Base-by-base conservation (phyloP, 306 rosid genomes). In the Trifolium repens region DNA sequence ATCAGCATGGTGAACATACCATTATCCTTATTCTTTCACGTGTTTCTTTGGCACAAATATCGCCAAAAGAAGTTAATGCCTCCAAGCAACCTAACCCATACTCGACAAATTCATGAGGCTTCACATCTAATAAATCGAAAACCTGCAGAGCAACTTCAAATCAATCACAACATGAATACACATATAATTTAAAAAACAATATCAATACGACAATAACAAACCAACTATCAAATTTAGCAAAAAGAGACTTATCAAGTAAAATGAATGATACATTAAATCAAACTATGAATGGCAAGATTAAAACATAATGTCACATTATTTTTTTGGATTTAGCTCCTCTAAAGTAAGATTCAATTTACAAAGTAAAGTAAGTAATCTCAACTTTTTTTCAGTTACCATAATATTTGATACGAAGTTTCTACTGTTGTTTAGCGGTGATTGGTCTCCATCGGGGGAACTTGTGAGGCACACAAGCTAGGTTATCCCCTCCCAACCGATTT, bases 11-110 rank as follows among this genome's bases (percentile, higher is more conserved):
- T 9, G 19, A 79, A 80, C 91, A 79, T 90, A 92, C 99, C 93
- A 96, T 66, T 57, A 92, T 87, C 82, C 96, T 84, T 52, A 96
- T 54, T 78, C 83, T 96, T 68, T 89, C 84, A 66, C 99, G 99
- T 55, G 81, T 84, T 62, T 92, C 97, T 84, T 80, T 90, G 62
- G 99, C 99, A 85, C 90, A 78, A 77, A 76, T 50, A 72, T 96
- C 98, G 1, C 97, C 98, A 82, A 77, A 66, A 66, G 0, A 75
- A 62, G 91, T 92, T 83, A 96, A 84, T 47, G 69, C 12, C 78
- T 96, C 98, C 1, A 96, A 80, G 84, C 98, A 96, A 72, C 87
- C 84, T 85, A 96, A 82, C 54, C 98, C 99, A 82, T 92, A 87
- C 11, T 9, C 75, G 13, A 92, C 82, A 85, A 92, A 96, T 67